Percentiles rank a stretch among this genome's conserved stretches.
Conservation (phyloP, 2,329 filamentous ascomycete species). For the Phaeosphaeria sp. region DNA sequence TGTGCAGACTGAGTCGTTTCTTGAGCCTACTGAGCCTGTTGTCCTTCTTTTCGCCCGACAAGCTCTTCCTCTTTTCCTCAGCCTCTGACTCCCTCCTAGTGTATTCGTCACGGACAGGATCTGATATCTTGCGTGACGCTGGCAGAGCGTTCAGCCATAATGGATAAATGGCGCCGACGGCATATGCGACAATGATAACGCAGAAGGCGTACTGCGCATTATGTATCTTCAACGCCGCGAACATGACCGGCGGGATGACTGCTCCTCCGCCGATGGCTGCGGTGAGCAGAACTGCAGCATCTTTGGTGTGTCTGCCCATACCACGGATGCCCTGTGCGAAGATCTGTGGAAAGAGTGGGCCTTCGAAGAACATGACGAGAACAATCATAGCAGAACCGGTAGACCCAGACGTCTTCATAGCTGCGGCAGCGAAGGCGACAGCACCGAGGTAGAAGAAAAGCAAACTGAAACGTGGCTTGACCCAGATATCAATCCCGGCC, state of each 20-base stretch:
- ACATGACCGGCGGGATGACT: constrained; percentile 62
- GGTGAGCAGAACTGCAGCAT: constrained; percentile 61
- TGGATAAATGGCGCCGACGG: constrained; percentile 59
- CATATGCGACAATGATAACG: constrained; percentile 60
- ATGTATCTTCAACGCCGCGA: constrained; percentile 49
- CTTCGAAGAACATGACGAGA: constrained; percentile 66
- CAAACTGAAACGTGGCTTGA: constrained; percentile 66
- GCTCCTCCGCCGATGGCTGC: constrained; percentile 62
- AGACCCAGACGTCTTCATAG: constrained; percentile 53
- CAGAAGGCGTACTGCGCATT: constrained; percentile 58
- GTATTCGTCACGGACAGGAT: constrained; percentile 51
- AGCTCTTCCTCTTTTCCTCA: constrained; percentile 29
- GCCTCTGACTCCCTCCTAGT: constrained; percentile 31
- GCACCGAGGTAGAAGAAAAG: constrained; percentile 60
- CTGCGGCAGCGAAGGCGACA: constrained; percentile 59
- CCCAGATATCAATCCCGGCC: constrained; percentile 59
- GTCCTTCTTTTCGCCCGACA: constrained; percentile 20
- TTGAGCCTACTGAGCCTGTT: constrained; percentile 32
- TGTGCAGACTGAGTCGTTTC: constrained; percentile 26
- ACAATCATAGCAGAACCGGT: constrained; percentile 56
- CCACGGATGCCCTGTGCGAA: constrained; percentile 66
- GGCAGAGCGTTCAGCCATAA: constrained; percentile 60
- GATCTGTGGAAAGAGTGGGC: constrained; percentile 65
- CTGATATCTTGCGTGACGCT: constrained; percentile 57
- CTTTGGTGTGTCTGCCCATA: constrained; percentile 64